Base-by-base conservation (phyloP, 2,329 filamentous ascomycete genomes). In the Diplodia sapinea region DNA sequence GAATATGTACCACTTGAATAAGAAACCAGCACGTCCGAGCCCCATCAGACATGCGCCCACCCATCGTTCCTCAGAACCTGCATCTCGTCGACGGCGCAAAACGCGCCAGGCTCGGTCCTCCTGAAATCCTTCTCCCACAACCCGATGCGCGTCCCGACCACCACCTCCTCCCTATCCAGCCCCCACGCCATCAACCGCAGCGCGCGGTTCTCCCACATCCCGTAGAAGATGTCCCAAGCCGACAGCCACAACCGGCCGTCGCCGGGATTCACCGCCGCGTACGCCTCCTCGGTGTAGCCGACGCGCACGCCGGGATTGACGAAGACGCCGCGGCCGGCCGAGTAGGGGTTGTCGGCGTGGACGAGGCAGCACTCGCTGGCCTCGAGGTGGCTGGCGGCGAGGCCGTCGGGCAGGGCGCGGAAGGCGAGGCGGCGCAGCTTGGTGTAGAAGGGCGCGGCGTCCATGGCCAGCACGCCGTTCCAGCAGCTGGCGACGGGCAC, bases 311-410 rank as follows among this genome's bases (percentile, higher is more conserved):
- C 84, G 1, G 90, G 89, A 74, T 93, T 93, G 49, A 92, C 74
- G 75, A 83, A 92, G 6, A 92, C 86, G 61, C 90, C 88, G 66
- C 81, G 77, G 7, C 68, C 71, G 1, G 65, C 74, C 5, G 83
- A 83, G 4, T 88, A 78, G 1, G 86, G 86, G 72, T 92, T 92
- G 73, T 92, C 90, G 2, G 87, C 86, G 74, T 92, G 90, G 66
- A 92, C 88, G 64, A 94, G 85, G 77, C 91, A 94, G 80, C 91
- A 93, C 78, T 94, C 91, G 15, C 88, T 91, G n/a, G 84, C 91
- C 77, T 94, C 91, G 31, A 93, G 81, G 73, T 92, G 90, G 31
- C 81, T 73, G 3, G 71, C 68, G 0, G 84, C 83, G 1, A 94
- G 84, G 4, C 83, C 84, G 73, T 91, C 89, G 0, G 86, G 74